Evolutionary conservation across 2,329 filamentous ascomycete species (phyloP).

Genomic region (Xylaria multiplex): DNA sequence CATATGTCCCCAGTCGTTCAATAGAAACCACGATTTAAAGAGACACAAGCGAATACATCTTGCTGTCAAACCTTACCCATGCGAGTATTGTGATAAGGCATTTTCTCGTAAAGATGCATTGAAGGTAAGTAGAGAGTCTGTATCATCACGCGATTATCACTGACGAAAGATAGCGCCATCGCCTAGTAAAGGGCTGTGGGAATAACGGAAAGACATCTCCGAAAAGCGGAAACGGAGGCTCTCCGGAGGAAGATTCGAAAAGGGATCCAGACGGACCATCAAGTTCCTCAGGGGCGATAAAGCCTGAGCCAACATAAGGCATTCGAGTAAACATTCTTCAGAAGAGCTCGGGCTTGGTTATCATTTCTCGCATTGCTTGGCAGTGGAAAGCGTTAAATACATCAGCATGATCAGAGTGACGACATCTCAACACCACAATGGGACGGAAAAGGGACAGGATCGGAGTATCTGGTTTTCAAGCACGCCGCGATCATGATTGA

Average conservation of each 20-base stretch:
- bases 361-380: slow-evolving; percentile 2
- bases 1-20: slow-evolving; percentile 91
- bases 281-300: slow-evolving; percentile 30
- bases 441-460: slow-evolving; percentile 27
- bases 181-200: slow-evolving; percentile 72
- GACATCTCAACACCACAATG: slow-evolving; percentile 28
- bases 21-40: slow-evolving; percentile 95
- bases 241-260: slow-evolving; percentile 41
- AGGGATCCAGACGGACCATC: slow-evolving; percentile 36
- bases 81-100: slow-evolving; percentile 90
- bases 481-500: slow-evolving; percentile 24
- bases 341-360: not conserved
- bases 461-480: slow-evolving; percentile 30
- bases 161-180: slow-evolving; percentile 62
- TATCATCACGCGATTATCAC: slow-evolving; percentile 15
- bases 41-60: slow-evolving; percentile 95
- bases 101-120: slow-evolving; percentile 97
- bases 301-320: slow-evolving; percentile 38
- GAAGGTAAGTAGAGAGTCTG: slow-evolving; percentile 73
- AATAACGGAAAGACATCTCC: slow-evolving; percentile 48
- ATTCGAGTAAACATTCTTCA: not conserved
- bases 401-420: slow-evolving; percentile 25
- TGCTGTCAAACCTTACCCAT: slow-evolving; percentile 95
- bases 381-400: slow-evolving; percentile 17
- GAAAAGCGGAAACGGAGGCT: slow-evolving; percentile 37